phyloP scores from a whole-genome alignment of 2,329 filamentous ascomycete species.

The Chaetomiaceae sp. region DNA sequence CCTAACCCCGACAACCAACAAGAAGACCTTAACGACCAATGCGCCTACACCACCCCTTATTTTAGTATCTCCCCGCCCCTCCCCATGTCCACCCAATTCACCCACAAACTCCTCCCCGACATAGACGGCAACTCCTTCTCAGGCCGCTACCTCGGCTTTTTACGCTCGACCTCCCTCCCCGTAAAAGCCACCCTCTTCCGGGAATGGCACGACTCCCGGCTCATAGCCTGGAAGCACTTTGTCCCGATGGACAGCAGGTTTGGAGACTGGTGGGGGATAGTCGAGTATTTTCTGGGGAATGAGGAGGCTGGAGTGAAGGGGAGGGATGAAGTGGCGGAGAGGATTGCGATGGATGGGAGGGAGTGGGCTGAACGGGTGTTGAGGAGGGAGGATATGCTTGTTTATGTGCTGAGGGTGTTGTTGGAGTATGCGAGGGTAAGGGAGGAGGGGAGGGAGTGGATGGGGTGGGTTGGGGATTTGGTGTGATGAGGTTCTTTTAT shows the following conservation, averaged over 20 bases:
- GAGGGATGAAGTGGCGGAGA: conserved; percentile 56
- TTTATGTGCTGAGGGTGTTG: conserved; percentile 63
- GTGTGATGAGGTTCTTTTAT: conserved; percentile 12
- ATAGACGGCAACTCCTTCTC: conserved; percentile 72
- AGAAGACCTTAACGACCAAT: conserved; percentile 34
- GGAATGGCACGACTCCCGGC: conserved; percentile 74
- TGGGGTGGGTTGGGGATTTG: conserved; percentile 55
- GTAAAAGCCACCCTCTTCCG: conserved; percentile 75
- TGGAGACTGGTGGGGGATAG: conserved; percentile 65
- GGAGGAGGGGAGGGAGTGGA: conserved; percentile 46
- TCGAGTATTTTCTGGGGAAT: conserved; percentile 70
- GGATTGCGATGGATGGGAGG: conserved; percentile 62
- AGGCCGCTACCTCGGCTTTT: conserved; percentile 64
- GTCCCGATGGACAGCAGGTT: conserved; percentile 75
- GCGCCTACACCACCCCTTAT: conserved; percentile 47
- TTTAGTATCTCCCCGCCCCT: conserved; percentile 33
- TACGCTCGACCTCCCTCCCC: conserved; percentile 64
- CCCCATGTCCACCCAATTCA: conserved; percentile 48
- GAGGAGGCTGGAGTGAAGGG: conserved; percentile 21
- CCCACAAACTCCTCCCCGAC: conserved; percentile 67
- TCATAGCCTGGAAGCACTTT: conserved; percentile 76
- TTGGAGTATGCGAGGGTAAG: conserved; percentile 58
- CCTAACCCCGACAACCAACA: conserved; percentile 15
- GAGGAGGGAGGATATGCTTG: conserved; percentile 67
- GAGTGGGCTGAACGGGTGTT: conserved; percentile 66